Percentiles rank a stretch among this genome's conserved stretches.
phyloP scores from a whole-genome alignment of 1,284 basidiomycete species.

The Wallemia mellicola region DNA sequence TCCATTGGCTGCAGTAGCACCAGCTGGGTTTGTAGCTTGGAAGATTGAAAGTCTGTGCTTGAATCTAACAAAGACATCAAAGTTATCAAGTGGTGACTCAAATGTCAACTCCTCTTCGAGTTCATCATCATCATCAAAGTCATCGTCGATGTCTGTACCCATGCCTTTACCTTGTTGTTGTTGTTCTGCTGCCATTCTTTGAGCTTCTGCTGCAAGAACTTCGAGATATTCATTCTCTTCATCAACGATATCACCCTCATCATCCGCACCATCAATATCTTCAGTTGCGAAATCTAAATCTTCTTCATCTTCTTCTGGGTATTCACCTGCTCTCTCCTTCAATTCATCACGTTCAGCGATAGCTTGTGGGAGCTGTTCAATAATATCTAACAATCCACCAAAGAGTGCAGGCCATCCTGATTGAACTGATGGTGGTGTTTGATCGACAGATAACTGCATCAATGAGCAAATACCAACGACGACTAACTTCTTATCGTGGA shows the following conservation, averaged over 20 bases:
- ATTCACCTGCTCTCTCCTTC: slow-evolving; percentile 25
- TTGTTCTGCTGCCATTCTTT: slow-evolving; percentile 27
- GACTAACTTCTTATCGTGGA: slow-evolving; percentile 67
- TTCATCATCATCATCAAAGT: slow-evolving; percentile 14
- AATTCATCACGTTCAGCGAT: slow-evolving; percentile 7
- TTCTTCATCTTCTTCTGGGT: slow-evolving; percentile 26
- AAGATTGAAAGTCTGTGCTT: slow-evolving; percentile 30
- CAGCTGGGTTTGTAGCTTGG: slow-evolving; percentile 1
- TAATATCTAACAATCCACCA: slow-evolving; percentile 31
- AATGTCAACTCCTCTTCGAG: slow-evolving; percentile 50
- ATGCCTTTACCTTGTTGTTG: slow-evolving; percentile 10
- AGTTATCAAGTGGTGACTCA: slow-evolving; percentile 39
- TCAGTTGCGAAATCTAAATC: slow-evolving; percentile 25
- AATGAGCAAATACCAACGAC: slow-evolving; percentile 42
- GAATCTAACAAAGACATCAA: slow-evolving; percentile 39
- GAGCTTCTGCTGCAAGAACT: slow-evolving; percentile 45
- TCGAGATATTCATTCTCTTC: slow-evolving; percentile 53
- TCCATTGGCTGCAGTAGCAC: background rate
- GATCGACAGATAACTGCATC: slow-evolving; percentile 30
- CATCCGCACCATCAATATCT: slow-evolving; percentile 41
- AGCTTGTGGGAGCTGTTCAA: slow-evolving; percentile 42
- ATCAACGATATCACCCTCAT: slow-evolving; percentile 45
- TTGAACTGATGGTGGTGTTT: slow-evolving; percentile 27
- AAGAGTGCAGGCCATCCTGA: slow-evolving; percentile 46
- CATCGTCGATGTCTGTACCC: slow-evolving; percentile 1